These are phyloP conservation scores for Phytopythium aichiense DNA, from an alignment of 352 stramenopile genomes.

Conservation along the genomic window DNA sequence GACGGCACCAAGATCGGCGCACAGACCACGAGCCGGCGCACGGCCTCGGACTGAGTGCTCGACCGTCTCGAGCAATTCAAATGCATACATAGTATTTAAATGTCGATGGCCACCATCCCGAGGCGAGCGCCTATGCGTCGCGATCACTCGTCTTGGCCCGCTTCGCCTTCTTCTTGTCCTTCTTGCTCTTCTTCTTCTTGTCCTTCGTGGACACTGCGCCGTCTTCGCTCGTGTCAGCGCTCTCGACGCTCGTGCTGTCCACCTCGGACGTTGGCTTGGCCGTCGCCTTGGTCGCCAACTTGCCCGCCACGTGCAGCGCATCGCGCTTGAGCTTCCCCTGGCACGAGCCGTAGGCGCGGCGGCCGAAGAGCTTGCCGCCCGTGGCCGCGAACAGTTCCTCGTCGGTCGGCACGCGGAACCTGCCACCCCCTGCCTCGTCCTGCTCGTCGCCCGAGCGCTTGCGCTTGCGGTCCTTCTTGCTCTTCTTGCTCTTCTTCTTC, in stretches of 20 bases:
- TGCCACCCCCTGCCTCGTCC: constrained; percentile 36
- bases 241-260: constrained; percentile 9
- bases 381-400: constrained; percentile 96
- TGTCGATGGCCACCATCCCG: background rate
- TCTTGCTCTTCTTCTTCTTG: constrained; percentile 11
- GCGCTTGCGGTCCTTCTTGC: constrained; percentile 37
- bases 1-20: constrained; percentile 9
- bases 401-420: constrained; percentile 85
- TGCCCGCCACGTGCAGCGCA: constrained; percentile 40
- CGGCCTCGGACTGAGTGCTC: background rate
- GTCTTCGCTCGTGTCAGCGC: constrained; percentile 18
- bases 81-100: background rate
- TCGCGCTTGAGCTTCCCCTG: constrained; percentile 85
- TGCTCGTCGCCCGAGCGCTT: constrained; percentile 15
- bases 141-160: constrained; percentile 10
- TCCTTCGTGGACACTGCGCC: constrained; percentile 25
- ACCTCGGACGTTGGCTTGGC: constrained; percentile 3
- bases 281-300: constrained; percentile 9
- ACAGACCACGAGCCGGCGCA: background rate
- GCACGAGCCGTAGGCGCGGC: constrained; percentile 88
- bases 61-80: background rate
- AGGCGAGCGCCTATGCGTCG: constrained; percentile 1
- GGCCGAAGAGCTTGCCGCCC: constrained; percentile 94
- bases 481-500: constrained; percentile 35
- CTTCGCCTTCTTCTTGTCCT: constrained; percentile 23